phyloP scores from a whole-genome alignment of 2,329 filamentous ascomycete genomes.

The Chaetomiaceae sp. region DNA sequence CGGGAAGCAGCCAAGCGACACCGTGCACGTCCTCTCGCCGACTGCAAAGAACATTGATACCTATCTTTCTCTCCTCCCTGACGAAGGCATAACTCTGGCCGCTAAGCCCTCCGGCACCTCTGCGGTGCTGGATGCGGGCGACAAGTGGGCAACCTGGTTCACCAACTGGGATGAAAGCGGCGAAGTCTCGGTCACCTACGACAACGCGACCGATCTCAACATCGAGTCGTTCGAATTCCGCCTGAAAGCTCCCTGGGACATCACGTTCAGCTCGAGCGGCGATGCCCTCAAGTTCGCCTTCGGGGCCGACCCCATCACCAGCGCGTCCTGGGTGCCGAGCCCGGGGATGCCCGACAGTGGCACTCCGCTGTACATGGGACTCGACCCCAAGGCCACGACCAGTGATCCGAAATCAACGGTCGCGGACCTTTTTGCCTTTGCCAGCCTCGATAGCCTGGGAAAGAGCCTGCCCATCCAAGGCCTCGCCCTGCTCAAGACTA shows the following conservation, averaged over 20 bases:
- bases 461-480: not conserved
- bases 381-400: not conserved
- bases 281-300: not conserved
- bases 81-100: not conserved
- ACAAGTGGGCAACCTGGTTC: not conserved
- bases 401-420: not conserved
- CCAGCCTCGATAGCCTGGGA: not conserved
- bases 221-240: not conserved
- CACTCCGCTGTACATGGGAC: not conserved
- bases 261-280: not conserved
- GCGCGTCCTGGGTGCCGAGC: not conserved
- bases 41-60: not conserved
- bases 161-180: not conserved
- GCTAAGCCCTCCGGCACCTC: not conserved
- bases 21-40: not conserved
- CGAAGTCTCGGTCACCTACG: not conserved
- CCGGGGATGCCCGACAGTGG: not conserved
- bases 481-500: not conserved
- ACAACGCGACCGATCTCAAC: not conserved
- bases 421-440: not conserved
- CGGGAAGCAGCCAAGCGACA: not conserved
- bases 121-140: not conserved
- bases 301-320: not conserved
- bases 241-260: not conserved
- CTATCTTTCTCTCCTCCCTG: not conserved